Base-by-base conservation (phyloP, 192 early-diverging fungal species). In the Nowakowskiella sp. region DNA sequence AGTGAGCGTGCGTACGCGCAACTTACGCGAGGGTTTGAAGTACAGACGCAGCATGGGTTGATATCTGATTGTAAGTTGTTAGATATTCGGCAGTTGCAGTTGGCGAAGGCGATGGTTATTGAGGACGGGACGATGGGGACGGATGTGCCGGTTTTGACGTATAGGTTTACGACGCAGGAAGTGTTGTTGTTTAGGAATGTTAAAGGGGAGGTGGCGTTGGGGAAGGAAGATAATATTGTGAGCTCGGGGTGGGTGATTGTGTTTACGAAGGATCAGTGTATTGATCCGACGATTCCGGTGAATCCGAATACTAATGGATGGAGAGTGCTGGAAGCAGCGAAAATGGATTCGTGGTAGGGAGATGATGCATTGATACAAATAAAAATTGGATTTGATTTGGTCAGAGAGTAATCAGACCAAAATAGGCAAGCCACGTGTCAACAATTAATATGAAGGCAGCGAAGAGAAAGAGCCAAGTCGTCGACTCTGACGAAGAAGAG, bases 91-190 rank as follows among this genome's bases (percentile, higher is more conserved):
- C 80, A 91, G 48, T 84, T 96, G 19, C 90, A 96, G 59, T 80
- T 99, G 65, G 75, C 84, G 23, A 80, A 90, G 44, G 83, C 91
- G 42, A 91, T 87, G 59, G 75, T 99, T 26, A 66, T 99, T 21
- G 91, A 99, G 46, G 92, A 93, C 65, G 86, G 25, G 6, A 32
- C 26, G 10, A 19, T 19, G 13, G 36, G 36, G 13, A 19, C 13
- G 13, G 69, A 92, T 65, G 72, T 95, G 2, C 94, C 96, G 2
- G 89, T 96, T 13, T 67, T 92, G 27, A 80, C 94, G 28, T 54
- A 97, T 24, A 82, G 84, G 1, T 99, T 92, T 81, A 72, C 85
- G 55, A 93, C 94, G 10, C 88, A 95, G 63, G 94, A 99, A 65
- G 80, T 96, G 53, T 84, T 93, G 42, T 61, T 91, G 8, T 99